Evolutionary conservation across 345 rosid species (phyloP).

Genomic region (Ceriops zippeliana): DNA sequence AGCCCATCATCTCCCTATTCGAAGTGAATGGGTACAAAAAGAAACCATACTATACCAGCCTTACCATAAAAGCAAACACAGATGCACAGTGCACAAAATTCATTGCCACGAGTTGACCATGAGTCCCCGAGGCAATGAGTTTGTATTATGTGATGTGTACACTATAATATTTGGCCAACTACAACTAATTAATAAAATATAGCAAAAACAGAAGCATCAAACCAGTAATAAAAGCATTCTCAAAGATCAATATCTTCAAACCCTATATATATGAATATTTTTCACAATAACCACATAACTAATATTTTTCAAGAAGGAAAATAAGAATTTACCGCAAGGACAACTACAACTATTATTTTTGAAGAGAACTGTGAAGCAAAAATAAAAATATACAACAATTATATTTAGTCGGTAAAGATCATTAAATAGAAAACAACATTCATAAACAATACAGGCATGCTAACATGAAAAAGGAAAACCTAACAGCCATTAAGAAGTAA

Average conservation of each 20-base stretch:
- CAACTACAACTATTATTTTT: no score
- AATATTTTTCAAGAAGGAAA: background rate
- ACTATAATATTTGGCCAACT: constrained; percentile 12
- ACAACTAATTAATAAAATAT: background rate
- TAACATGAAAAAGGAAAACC: no score
- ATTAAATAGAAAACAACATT: background rate
- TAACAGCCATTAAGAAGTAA: no score
- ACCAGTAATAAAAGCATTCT: constrained; percentile 11
- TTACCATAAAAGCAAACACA: constrained; percentile 32
- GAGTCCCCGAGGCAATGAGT: background rate
- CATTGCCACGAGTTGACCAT: constrained; percentile 23
- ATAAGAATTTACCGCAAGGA: no score
- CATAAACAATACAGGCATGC: background rate
- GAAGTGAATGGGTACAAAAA: constrained; percentile 78
- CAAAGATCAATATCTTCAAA: constrained; percentile 8
- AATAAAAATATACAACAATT: background rate
- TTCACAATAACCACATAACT: background rate
- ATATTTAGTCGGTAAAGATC: background rate
- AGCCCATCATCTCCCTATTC: constrained; percentile 96
- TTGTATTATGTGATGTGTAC: background rate
- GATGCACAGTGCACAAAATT: constrained; percentile 14
- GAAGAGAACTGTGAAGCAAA: no score
- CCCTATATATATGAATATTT: background rate
- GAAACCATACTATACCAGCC: constrained; percentile 42
- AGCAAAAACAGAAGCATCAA: constrained; percentile 15